Base-by-base conservation (phyloP, 2,329 filamentous ascomycete genomes). In the Septoria petroselini region DNA sequence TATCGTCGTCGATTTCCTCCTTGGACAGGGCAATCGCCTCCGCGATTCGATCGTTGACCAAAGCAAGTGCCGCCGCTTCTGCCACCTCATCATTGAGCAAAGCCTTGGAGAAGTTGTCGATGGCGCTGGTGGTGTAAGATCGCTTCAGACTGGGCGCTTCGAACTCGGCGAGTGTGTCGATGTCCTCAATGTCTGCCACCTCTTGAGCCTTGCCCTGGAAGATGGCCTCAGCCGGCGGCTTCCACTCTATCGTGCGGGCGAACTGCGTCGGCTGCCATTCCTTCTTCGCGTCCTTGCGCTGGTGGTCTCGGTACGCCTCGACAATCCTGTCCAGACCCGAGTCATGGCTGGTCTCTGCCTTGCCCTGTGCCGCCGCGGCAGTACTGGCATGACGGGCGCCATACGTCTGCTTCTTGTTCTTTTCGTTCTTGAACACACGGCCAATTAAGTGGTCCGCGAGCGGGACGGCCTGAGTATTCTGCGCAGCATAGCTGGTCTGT, bases 241-340 rank as follows among this genome's bases (percentile, higher is more conserved):
- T 91, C 88, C 91, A 95, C 67, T 93, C 91, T 62, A 96, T 88
- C 57, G 85, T 81, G 70, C 89, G 86, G 48, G 85, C 86, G 68
- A 94, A 91, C 69, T 95, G 87, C 64, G 90, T 94, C 68, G 95
- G 89, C 35, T 85, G 85, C 89, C 89, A 95, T 12, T 42, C 40
- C 68, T 96, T 91, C 59, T 85, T 83, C 42, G 89, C 85, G 40
- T 83, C 85, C 41, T 78, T 76, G 52, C 77, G 78, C 68, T 91
- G 83, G 57, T 84, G 81, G 68, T 86, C 85, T 70, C 91, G 89
- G 75, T 93, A 86, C 47, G 89, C 88, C 69, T 93, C 89, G 64
- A 90, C 94, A 72, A 95, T 96, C 62, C 88, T 90, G 55, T 91
- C 90, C 77, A 97, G 67, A 53, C 85, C 86, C 56, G 67, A 65